Evolutionary conservation across 352 stramenopile species (phyloP).

Genomic region (Globisporangium alternatum): DNA sequence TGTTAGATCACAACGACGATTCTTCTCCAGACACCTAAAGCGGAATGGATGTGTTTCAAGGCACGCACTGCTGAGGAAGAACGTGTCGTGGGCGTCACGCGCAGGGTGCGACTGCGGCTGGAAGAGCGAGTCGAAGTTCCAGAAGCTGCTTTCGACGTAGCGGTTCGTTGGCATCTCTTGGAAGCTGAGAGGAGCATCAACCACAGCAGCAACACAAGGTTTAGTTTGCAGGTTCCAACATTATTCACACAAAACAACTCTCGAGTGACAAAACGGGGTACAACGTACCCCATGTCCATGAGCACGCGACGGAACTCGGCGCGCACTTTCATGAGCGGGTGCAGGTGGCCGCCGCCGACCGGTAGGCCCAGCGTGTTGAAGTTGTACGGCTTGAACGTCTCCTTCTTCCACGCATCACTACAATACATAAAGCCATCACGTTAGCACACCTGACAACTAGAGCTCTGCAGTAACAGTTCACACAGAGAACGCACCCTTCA

Average conservation of each 20-base stretch:
- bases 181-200: slow-evolving; percentile 64
- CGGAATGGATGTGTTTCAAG: neutral
- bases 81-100: slow-evolving; percentile 99
- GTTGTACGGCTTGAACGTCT: slow-evolving; percentile 99
- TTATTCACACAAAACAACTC: neutral
- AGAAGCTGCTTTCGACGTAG: slow-evolving; percentile 99
- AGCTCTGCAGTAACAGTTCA: neutral
- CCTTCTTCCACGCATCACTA: slow-evolving; percentile 92
- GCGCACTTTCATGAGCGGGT: slow-evolving; percentile 97
- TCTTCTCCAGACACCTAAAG: neutral
- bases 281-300: slow-evolving; percentile 96
- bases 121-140: slow-evolving; percentile 99
- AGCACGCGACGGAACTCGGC: slow-evolving; percentile 99
- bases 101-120: slow-evolving; percentile 99
- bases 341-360: slow-evolving; percentile 95
- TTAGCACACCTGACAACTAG: neutral
- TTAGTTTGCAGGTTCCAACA: neutral
- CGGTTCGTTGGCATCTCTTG: slow-evolving; percentile 99
- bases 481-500: slow-evolving; percentile 58
- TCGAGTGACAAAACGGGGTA: neutral
- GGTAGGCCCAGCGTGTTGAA: slow-evolving; percentile 96
- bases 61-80: slow-evolving; percentile 96
- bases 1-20: neutral
- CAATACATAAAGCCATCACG: slow-evolving; percentile 6
- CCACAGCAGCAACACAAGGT: neutral